Evolutionary conservation across 2,329 filamentous ascomycete species (phyloP).

Genomic region (Lachnellula hyalina): DNA sequence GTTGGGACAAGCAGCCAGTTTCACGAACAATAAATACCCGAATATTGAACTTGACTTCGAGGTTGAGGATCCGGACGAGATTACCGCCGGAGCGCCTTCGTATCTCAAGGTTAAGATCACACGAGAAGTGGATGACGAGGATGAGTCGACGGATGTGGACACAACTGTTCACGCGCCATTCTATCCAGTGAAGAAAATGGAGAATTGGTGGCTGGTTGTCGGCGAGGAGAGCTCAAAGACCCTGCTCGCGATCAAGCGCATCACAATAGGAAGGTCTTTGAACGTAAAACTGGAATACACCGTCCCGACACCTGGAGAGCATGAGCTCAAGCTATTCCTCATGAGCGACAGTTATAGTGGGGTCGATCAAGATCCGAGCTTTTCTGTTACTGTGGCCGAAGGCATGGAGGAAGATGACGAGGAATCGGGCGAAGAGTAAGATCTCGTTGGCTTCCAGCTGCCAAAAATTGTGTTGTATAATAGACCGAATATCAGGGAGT

Average conservation of each 20-base stretch:
- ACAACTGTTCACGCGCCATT: slow-evolving; percentile 90
- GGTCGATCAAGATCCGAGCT: slow-evolving; percentile 91
- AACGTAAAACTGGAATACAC: slow-evolving; percentile 82
- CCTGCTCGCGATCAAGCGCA: slow-evolving; percentile 87
- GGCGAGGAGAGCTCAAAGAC: slow-evolving; percentile 86
- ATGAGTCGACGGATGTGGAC: slow-evolving; percentile 64
- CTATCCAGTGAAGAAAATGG: slow-evolving; percentile 85
- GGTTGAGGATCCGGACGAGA: slow-evolving; percentile 71
- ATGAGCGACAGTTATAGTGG: slow-evolving; percentile 98
- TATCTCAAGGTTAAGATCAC: slow-evolving; percentile 81
- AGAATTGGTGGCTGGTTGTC: slow-evolving; percentile 98
- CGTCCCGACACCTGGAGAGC: slow-evolving; percentile 75
- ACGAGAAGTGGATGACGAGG: slow-evolving; percentile 72
- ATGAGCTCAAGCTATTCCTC: slow-evolving; percentile 84
- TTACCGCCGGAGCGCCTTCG: slow-evolving; percentile 74
- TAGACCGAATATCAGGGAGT: slow-evolving; percentile 27
- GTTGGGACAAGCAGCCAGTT: slow-evolving; percentile 81
- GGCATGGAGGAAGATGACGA: slow-evolving; percentile 93
- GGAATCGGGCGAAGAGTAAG: slow-evolving; percentile 54
- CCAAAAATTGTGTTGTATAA: slow-evolving; percentile 28
- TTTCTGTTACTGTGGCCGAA: slow-evolving; percentile 79
- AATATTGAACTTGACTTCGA: slow-evolving; percentile 90
- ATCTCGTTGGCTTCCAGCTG: slow-evolving; percentile 13
- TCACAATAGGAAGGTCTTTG: slow-evolving; percentile 76
- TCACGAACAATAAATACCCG: slow-evolving; percentile 95